Percentiles rank a stretch among this genome's conserved stretches.
These are phyloP conservation scores for Zhuliangozyma blackwelliae DNA, from an alignment of 1,139 yeast species.

Conservation along the genomic window DNA sequence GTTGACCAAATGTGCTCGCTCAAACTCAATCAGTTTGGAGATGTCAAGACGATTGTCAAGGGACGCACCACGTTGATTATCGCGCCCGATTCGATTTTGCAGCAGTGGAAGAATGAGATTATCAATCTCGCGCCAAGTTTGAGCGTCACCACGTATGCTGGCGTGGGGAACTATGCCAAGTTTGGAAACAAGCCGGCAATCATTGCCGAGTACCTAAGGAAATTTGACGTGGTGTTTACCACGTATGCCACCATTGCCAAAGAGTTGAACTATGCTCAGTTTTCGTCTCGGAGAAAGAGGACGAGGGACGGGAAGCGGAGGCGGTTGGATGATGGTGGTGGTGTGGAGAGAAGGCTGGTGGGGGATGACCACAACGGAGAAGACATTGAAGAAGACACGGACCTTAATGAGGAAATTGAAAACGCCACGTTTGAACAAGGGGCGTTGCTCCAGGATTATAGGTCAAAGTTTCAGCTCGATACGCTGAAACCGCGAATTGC, in stretches of 20 bases:
- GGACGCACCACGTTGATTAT: constrained; percentile 74
- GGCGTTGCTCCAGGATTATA: constrained; percentile 18
- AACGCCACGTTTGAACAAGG: constrained; percentile 2
- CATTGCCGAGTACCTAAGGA: constrained; percentile 44
- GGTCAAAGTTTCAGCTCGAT: constrained; percentile 26
- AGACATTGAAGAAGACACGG: neutral
- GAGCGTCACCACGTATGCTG: constrained; percentile 59
- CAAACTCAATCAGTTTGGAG: constrained; percentile 30
- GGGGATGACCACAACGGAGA: constrained; percentile 4
- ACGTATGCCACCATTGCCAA: constrained; percentile 66
- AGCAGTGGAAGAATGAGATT: constrained; percentile 83
- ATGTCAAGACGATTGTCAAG: constrained; percentile 42
- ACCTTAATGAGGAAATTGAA: neutral
- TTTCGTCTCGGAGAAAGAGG: constrained; percentile 56
- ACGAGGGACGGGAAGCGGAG: constrained; percentile 34
- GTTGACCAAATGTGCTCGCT: constrained; percentile 34
- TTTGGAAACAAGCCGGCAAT: constrained; percentile 38
- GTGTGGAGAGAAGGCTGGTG: constrained; percentile 14
- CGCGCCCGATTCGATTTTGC: constrained; percentile 76
- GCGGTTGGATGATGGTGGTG: constrained; percentile 12
- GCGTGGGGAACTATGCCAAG: constrained; percentile 49
- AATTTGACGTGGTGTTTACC: constrained; percentile 77
- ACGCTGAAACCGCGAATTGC: constrained; percentile 27
- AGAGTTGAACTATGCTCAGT: constrained; percentile 80
- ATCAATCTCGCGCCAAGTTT: constrained; percentile 52